These are phyloP conservation scores for Spathaspora sp. DNA, from an alignment of 805 yeast species.

Conservation along the genomic window DNA sequence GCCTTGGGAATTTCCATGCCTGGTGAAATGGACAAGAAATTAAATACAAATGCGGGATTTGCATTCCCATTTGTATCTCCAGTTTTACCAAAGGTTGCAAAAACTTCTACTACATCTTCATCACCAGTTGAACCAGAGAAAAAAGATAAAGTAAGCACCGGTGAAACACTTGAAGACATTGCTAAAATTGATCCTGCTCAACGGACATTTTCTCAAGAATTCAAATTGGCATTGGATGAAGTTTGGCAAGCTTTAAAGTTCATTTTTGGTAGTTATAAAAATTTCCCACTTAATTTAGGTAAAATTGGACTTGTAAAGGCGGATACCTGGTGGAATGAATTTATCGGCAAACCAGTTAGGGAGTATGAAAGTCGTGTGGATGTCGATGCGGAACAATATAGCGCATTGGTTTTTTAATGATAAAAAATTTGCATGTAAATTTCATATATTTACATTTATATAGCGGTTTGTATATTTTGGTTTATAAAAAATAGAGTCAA, in stretches of 20 bases:
- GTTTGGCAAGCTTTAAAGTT: slow-evolving; percentile 61
- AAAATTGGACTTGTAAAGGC: slow-evolving; percentile 45
- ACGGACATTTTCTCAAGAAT: slow-evolving; percentile 34
- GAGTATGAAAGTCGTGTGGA: slow-evolving; percentile 9
- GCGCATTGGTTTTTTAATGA: not conserved
- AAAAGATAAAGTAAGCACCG: not conserved
- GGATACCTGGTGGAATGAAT: slow-evolving; percentile 65
- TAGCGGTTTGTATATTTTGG: not conserved
- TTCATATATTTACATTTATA: not conserved
- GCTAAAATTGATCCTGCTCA: slow-evolving; percentile 3
- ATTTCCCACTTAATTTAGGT: slow-evolving; percentile 64
- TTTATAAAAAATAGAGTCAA: not conserved
- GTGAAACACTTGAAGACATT: slow-evolving; percentile 1
- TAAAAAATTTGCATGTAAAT: not conserved
- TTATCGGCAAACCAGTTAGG: slow-evolving; percentile 55
- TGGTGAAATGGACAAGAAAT: slow-evolving; percentile 35
- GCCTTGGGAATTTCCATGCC: slow-evolving; percentile 34
- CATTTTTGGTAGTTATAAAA: slow-evolving; percentile 60
- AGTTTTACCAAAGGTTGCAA: not conserved
- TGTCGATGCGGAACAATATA: slow-evolving; percentile 6
- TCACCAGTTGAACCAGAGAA: slow-evolving; percentile 1
- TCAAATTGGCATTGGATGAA: slow-evolving; percentile 47
- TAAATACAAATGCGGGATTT: slow-evolving; percentile 21
- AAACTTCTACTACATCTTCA: not conserved
- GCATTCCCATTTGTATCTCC: slow-evolving; percentile 33